Base-by-base conservation (phyloP, 176 grass and related monocot genomes). In the Luzula sylvatica region DNA sequence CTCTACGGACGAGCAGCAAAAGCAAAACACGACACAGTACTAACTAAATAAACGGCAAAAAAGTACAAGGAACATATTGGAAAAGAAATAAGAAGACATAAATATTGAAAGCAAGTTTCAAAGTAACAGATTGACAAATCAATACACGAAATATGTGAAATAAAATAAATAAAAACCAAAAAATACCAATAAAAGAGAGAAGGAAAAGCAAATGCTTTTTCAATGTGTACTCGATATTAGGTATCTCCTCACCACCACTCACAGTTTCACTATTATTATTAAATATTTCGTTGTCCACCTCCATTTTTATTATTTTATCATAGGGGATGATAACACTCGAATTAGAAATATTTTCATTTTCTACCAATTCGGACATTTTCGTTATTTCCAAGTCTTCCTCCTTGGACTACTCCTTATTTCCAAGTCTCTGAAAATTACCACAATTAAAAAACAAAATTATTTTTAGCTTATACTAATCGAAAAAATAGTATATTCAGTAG, bases 181-280 rank as follows among this genome's bases (percentile, higher is more conserved):
- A 15, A 15, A 22, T 17, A 26, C 7, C 18, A 8, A 27, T 12
- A 22, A 58, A 73, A 53, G 46, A 23, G 66, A 78, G 66, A 73
- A 54, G 75, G 55, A 67, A 89, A 96, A 65, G 50, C 70, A 75
- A 65, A 72, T 71, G 67, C 68, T 77, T 90, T 98, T 85, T 90
- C 90, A 90, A 85, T 98, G 93, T 98, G 90, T 56, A 90, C 90
- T 83, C 78, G 61, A 69, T 72, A 98, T 86, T 77, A 92, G 72
- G 93, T 98, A 98, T 98, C 93, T 67, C 88, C 82, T 55, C 65
- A 55, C 56, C 72, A 58, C 49, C 84, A 66, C 61, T 73, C n/a
- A n/a, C 55, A 58, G 69, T 67, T 74, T 82, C 74, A 80, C 78
- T 30, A 61, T 62, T 64, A 65, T 62, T 27, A 21, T 8, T 67